These are phyloP conservation scores for Grigorovia transvaalensis DNA, from an alignment of 805 yeast species.

Conservation along the genomic window DNA sequence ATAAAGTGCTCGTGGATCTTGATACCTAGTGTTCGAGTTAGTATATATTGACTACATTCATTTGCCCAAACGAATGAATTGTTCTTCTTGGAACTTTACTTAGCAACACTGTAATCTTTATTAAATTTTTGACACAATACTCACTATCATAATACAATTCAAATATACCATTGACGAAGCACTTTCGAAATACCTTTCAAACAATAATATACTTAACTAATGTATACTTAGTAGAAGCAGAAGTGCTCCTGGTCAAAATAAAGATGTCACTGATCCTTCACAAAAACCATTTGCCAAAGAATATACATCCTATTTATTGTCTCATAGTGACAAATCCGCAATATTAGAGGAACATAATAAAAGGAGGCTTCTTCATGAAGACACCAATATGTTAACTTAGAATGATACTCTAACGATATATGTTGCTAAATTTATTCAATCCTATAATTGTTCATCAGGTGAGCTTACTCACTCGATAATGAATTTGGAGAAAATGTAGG, in stretches of 20 bases:
- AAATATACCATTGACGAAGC: no score
- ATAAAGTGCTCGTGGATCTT: no score
- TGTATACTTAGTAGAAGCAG: background rate
- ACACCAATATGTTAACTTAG: constrained; percentile 37
- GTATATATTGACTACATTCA: no score
- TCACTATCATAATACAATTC: no score
- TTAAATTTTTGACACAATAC: no score
- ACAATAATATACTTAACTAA: no score
- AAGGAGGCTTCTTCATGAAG: constrained; percentile 31
- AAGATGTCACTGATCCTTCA: background rate
- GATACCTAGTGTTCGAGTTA: no score
- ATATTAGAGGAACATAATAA: constrained; percentile 22
- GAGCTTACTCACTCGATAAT: constrained; percentile 46
- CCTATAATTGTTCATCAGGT: constrained; percentile 43
- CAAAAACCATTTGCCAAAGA: background rate
- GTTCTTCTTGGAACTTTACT: no score
- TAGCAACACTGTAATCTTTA: no score
- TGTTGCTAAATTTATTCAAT: constrained; percentile 42
- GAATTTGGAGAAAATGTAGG: constrained; percentile 70
- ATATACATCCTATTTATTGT: background rate
- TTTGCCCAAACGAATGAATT: no score
- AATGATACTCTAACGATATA: constrained; percentile 34
- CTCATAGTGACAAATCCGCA: background rate
- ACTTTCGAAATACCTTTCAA: no score
- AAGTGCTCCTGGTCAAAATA: background rate